A percentile compares a stretch with the other conserved stretches of the same genome.
phyloP scores from a whole-genome alignment of 352 stramenopile genomes.

The Pythium phragmitis region DNA sequence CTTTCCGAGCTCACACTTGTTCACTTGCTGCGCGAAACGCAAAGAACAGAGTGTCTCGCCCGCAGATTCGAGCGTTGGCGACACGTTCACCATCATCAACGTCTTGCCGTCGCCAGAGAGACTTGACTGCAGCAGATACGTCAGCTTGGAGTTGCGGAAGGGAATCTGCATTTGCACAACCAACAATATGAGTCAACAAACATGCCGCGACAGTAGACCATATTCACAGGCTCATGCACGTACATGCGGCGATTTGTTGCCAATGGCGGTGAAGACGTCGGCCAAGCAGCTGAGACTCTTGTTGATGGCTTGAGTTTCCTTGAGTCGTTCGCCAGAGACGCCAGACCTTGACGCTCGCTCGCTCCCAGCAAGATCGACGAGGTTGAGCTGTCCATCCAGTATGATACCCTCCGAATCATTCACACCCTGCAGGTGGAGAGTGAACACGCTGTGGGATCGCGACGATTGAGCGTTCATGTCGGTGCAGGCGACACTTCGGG shows the following conservation, averaged over 20 bases:
- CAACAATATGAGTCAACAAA: background rate
- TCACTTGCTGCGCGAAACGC: constrained; percentile 95
- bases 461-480: constrained; percentile 93
- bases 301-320: constrained; percentile 98
- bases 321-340: constrained; percentile 90
- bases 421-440: constrained; percentile 67
- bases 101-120: constrained; percentile 98
- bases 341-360: constrained; percentile 83
- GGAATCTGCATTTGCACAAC: constrained; percentile 65
- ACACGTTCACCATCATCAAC: constrained; percentile 99
- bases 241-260: constrained; percentile 94
- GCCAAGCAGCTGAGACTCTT: constrained; percentile 98
- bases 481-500: constrained; percentile 82
- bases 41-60: constrained; percentile 97
- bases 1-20: constrained; percentile 97
- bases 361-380: constrained; percentile 81
- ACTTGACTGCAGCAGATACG: constrained; percentile 97
- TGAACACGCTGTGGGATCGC: constrained; percentile 81
- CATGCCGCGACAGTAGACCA: background rate
- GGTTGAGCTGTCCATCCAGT: constrained; percentile 68
- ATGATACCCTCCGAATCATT: constrained; percentile 79
- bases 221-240: constrained; percentile 19
- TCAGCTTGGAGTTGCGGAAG: constrained; percentile 99
- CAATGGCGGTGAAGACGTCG: constrained; percentile 98
- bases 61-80: constrained; percentile 92